Evolutionary conservation across 202 grass and related monocot genomes (phyloP).

Genomic region (Hordeum pubiflorum): DNA sequence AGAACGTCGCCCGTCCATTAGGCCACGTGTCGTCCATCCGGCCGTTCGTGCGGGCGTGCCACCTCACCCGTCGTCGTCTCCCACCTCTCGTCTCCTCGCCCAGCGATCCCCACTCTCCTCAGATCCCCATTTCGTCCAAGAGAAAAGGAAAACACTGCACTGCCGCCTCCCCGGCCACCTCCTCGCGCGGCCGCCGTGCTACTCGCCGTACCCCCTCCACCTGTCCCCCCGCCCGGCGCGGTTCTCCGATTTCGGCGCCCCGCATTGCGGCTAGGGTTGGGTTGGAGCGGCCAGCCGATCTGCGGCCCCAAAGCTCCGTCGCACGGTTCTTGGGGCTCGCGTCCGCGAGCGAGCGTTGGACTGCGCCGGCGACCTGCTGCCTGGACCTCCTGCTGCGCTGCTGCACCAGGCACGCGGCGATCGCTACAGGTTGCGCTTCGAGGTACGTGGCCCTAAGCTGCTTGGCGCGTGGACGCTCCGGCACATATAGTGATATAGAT

Average conservation of each 20-base stretch:
- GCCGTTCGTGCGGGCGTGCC: background rate
- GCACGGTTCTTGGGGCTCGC: background rate
- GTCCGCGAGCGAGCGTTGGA: background rate
- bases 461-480: background rate
- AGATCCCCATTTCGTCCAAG: conserved; percentile 2
- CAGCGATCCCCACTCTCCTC: conserved; percentile 3
- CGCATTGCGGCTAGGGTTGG: conserved; percentile 4
- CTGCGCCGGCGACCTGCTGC: background rate
- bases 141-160: background rate
- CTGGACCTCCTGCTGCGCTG: background rate
- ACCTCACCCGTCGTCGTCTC: background rate
- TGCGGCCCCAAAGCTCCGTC: background rate
- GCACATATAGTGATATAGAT: background rate
- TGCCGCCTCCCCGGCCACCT: background rate
- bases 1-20: background rate
- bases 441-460: conserved; percentile 2
- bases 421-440: background rate
- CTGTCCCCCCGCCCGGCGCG: background rate
- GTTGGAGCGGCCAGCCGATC: background rate
- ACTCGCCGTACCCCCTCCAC: background rate
- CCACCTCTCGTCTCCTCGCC: background rate
- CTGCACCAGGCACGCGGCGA: background rate
- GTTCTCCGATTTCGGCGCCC: background rate
- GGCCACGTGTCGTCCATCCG: background rate
- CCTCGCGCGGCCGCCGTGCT: background rate